phyloP scores from a whole-genome alignment of 257 asterid species.

The Euphrasia confusa region DNA sequence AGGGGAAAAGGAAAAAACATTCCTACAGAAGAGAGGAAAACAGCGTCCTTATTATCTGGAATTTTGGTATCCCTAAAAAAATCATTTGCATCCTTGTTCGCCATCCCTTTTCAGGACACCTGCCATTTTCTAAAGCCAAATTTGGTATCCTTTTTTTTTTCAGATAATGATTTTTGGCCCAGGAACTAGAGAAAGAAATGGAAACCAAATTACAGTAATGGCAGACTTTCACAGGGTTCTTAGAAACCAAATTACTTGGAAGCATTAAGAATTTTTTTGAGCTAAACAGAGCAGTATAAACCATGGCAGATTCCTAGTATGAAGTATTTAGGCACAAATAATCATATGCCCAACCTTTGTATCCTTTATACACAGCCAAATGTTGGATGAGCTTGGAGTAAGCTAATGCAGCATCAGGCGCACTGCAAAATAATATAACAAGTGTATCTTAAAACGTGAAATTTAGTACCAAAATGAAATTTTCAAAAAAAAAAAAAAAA shows the following conservation, averaged over 20 bases:
- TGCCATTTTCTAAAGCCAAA: neutral
- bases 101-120: conserved; percentile 7
- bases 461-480: conserved; percentile 13
- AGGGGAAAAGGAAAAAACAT: neutral
- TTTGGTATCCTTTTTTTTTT: neutral
- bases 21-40: neutral
- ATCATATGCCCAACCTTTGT: conserved; percentile 53
- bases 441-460: conserved; percentile 9
- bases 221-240: conserved; percentile 2
- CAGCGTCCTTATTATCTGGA: neutral
- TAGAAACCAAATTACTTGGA: conserved; percentile 1
- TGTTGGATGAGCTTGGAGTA: conserved; percentile 91
- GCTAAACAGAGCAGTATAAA: conserved; percentile 16
- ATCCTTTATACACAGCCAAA: conserved; percentile 77
- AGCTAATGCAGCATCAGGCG: conserved; percentile 74
- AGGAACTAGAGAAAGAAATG: conserved; percentile 2
- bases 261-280: conserved; percentile 7
- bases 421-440: conserved; percentile 40
- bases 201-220: conserved; percentile 1
- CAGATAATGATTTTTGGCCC: conserved; percentile 1
- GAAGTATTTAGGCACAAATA: neutral
- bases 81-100: neutral
- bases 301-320: conserved; percentile 5
- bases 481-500: neutral
- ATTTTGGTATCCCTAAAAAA: neutral